A percentile compares a stretch with the other conserved stretches of the same genome.
phyloP scores from a whole-genome alignment of 306 rosid species.

The Morella rubra region DNA sequence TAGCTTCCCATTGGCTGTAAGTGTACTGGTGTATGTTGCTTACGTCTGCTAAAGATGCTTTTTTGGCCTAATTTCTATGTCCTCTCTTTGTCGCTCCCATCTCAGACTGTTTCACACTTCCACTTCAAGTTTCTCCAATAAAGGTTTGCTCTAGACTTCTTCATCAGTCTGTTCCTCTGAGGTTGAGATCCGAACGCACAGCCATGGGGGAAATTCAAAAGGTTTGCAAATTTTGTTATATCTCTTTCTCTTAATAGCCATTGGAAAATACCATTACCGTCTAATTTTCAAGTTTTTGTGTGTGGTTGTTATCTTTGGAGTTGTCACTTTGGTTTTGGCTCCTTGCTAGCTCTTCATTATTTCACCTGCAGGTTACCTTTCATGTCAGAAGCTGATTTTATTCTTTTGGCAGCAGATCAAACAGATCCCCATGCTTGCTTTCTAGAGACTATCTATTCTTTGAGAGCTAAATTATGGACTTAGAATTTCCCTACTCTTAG shows the following conservation, averaged over 20 bases:
- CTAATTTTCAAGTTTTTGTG: not conserved
- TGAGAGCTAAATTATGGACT: too few relatives aligned
- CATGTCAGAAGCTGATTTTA: constrained; percentile 9
- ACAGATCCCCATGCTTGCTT: too few relatives aligned
- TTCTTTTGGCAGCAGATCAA: too few relatives aligned
- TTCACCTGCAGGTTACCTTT: not conserved
- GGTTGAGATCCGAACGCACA: constrained; percentile 24
- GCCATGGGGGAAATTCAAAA: constrained; percentile 38
- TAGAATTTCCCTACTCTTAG: too few relatives aligned
- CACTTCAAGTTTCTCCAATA: not conserved
- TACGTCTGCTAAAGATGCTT: not conserved
- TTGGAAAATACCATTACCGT: not conserved
- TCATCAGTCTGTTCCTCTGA: not conserved
- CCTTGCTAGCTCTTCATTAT: constrained; percentile 6
- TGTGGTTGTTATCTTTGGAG: not conserved
- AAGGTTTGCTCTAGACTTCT: too few relatives aligned
- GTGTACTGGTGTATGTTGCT: not conserved
- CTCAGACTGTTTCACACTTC: not conserved
- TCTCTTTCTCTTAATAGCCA: not conserved
- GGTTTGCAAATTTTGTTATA: constrained; percentile 15
- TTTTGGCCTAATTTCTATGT: too few relatives aligned
- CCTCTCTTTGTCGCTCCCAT: not conserved
- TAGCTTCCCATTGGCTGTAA: constrained; percentile 10
- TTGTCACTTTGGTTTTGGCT: constrained; percentile 3
- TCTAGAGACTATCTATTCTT: too few relatives aligned